phyloP scores from a whole-genome alignment of 371 early-diverging fungal species.

The Mortierella sp. region DNA sequence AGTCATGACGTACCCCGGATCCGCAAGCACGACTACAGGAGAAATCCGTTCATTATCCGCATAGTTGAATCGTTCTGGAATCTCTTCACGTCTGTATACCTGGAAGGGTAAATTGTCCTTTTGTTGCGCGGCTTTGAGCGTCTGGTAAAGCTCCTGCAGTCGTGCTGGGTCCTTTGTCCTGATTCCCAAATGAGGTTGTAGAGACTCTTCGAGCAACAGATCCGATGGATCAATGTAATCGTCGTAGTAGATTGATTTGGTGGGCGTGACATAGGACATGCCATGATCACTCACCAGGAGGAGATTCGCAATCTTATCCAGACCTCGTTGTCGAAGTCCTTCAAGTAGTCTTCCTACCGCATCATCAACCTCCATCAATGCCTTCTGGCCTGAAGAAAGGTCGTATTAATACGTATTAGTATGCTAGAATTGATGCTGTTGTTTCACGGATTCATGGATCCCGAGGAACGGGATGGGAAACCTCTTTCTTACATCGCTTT shows the following conservation, averaged over 20 bases:
- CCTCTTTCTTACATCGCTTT: constrained; percentile 50
- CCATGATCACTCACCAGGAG: constrained; percentile 95
- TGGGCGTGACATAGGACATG: constrained; percentile 71
- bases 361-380: constrained; percentile 73
- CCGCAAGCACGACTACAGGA: constrained; percentile 80
- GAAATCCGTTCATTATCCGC: constrained; percentile 71
- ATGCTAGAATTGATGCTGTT: background rate
- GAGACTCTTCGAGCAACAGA: constrained; percentile 54
- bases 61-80: constrained; percentile 77
- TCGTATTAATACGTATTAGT: background rate
- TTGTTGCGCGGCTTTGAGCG: constrained; percentile 54
- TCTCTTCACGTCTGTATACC: constrained; percentile 72
- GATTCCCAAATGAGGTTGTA: constrained; percentile 44
- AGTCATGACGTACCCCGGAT: constrained; percentile 64
- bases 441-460: too few relatives aligned
- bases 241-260: constrained; percentile 82
- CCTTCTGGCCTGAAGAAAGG: constrained; percentile 50
- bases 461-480: too few relatives aligned
- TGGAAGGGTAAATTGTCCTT: constrained; percentile 63
- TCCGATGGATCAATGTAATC: constrained; percentile 68
- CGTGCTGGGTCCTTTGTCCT: constrained; percentile 33
- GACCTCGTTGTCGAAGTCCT: constrained; percentile 65
- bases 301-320: constrained; percentile 77
- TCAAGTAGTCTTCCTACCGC: constrained; percentile 71
- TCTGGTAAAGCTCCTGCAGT: constrained; percentile 40